phyloP scores from a whole-genome alignment of 2,329 filamentous ascomycete genomes.

The Daldinia sp. region DNA sequence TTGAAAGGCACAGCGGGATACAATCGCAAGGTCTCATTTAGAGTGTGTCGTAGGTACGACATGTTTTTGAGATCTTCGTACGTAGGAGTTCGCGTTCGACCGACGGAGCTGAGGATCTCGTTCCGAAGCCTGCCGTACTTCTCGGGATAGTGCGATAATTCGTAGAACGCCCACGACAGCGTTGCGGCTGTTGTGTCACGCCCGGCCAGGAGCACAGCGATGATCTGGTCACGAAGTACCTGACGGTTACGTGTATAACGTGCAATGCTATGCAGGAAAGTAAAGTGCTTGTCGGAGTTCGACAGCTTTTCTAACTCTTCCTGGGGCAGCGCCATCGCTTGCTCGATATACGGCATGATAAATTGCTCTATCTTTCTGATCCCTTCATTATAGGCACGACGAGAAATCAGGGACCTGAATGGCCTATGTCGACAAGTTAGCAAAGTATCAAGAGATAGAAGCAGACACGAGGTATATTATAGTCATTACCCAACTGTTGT shows the following conservation, averaged over 20 bases:
- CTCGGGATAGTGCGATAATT: slow-evolving; percentile 70
- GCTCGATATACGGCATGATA: slow-evolving; percentile 76
- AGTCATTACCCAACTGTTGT: slow-evolving; percentile 59
- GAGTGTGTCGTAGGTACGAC: slow-evolving; percentile 70
- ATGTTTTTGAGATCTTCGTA: slow-evolving; percentile 77
- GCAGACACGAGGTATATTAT: background rate
- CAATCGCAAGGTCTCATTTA: slow-evolving; percentile 58
- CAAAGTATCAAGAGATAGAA: background rate
- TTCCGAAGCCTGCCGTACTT: slow-evolving; percentile 69
- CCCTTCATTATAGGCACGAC: slow-evolving; percentile 69
- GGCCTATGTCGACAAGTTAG: slow-evolving; percentile 60
- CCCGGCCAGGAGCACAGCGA: slow-evolving; percentile 78
- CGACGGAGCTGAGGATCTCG: slow-evolving; percentile 69
- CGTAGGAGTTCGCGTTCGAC: slow-evolving; percentile 62
- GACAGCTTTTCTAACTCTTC: slow-evolving; percentile 77
- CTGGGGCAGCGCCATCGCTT: slow-evolving; percentile 70
- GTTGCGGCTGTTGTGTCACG: slow-evolving; percentile 78
- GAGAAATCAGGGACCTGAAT: slow-evolving; percentile 69
- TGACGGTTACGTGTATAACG: slow-evolving; percentile 72
- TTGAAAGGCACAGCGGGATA: slow-evolving; percentile 74
- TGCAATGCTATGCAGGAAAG: slow-evolving; percentile 82
- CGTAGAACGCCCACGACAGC: slow-evolving; percentile 75
- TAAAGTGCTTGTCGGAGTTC: slow-evolving; percentile 74
- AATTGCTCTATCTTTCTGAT: slow-evolving; percentile 76
- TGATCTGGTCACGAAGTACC: slow-evolving; percentile 80